Evolutionary conservation across 2,329 filamentous ascomycete species (phyloP).

Genomic region (Orbilia oligospora): DNA sequence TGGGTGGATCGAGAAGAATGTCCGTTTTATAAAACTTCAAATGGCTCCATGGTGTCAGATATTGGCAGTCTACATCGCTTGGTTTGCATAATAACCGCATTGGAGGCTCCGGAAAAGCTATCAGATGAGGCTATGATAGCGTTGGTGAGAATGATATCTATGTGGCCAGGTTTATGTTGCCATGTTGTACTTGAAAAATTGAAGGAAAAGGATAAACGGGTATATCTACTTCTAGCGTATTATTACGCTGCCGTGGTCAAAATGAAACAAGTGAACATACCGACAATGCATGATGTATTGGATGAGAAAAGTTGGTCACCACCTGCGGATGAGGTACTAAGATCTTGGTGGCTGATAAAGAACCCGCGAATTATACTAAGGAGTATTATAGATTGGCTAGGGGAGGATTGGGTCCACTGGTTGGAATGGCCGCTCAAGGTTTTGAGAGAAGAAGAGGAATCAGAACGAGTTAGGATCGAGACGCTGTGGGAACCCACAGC

Average conservation of each 20-base stretch:
- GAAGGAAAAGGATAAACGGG: constrained; percentile 26
- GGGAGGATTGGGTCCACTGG: constrained; percentile 41
- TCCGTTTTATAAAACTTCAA: constrained; percentile 26
- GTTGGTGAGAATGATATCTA: constrained; percentile 33
- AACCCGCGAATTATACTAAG: constrained; percentile 37
- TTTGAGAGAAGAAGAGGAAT: constrained; percentile 37
- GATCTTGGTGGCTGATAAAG: constrained; percentile 48
- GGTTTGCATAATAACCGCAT: constrained; percentile 16
- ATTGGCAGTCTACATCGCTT: constrained; percentile 41
- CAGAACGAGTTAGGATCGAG: constrained; percentile 27
- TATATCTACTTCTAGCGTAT: constrained; percentile 47
- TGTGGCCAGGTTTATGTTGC: constrained; percentile 40
- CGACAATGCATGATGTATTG: not conserved
- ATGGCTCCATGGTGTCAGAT: constrained; percentile 28
- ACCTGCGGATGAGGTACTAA: constrained; percentile 17
- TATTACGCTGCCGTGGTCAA: constrained; percentile 42
- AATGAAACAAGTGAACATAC: constrained; percentile 28
- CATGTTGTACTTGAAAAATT: constrained; percentile 33
- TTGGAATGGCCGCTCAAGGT: constrained; percentile 50
- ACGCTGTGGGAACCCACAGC: constrained; percentile 34
- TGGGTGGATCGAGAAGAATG: constrained; percentile 30
- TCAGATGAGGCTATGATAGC: constrained; percentile 16
- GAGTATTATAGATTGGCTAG: constrained; percentile 45
- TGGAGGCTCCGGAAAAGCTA: not conserved
- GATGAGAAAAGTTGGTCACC: not conserved